Evolutionary conservation across 768 basidiomycete species (phyloP).

Genomic region (Amanita inopinata): DNA sequence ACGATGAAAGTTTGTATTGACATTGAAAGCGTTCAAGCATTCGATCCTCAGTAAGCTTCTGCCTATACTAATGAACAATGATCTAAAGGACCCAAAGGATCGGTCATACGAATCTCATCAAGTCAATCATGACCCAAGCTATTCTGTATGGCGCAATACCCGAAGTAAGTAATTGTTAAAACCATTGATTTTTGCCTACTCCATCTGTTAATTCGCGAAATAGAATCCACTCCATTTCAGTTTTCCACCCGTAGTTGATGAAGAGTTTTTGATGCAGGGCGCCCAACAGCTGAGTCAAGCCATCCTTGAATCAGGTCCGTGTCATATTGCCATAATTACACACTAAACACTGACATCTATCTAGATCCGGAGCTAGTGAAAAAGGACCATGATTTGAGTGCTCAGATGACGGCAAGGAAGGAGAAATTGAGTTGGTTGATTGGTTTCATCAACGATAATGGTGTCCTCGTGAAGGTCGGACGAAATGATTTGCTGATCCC

Average conservation of each 20-base stretch:
- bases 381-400: conserved; percentile 69
- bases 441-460: conserved; percentile 82
- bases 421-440: conserved; percentile 80
- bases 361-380: conserved; percentile 59
- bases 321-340: conserved; percentile 6
- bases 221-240: conserved; percentile 76
- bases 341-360: neutral
- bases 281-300: conserved; percentile 67
- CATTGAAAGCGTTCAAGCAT: conserved; percentile 47
- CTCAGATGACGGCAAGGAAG: conserved; percentile 67
- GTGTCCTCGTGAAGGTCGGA: conserved; percentile 61
- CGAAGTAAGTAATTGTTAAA: conserved; percentile 30
- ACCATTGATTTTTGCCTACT: neutral
- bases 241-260: conserved; percentile 72
- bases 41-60: conserved; percentile 52
- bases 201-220: neutral
- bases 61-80: neutral
- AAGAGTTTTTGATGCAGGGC: conserved; percentile 69
- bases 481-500: neutral
- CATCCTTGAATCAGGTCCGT: conserved; percentile 62
- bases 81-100: conserved; percentile 26
- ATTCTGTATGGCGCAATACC: conserved; percentile 67
- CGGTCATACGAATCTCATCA: conserved; percentile 59
- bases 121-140: conserved; percentile 76
- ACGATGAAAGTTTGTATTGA: conserved; percentile 63